Evolutionary conservation across 2,329 filamentous ascomycete genomes (phyloP).

Genomic region (Raffaelea ambrosiae): DNA sequence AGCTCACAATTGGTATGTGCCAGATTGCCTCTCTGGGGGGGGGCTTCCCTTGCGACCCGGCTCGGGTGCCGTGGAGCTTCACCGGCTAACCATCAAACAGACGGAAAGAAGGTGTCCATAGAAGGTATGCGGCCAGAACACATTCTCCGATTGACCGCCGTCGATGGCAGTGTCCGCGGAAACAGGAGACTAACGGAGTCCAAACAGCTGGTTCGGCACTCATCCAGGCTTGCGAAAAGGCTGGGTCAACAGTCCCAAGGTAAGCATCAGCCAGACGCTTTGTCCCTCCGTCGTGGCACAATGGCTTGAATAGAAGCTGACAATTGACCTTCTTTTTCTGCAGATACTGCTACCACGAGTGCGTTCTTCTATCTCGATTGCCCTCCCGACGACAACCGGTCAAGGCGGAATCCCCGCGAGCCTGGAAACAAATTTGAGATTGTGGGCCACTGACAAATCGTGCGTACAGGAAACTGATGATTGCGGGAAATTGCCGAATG

Average conservation of each 20-base stretch:
- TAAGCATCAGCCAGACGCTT: slow-evolving; percentile 29
- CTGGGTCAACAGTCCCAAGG: slow-evolving; percentile 81
- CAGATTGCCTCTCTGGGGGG: neutral
- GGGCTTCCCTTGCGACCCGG: slow-evolving; percentile 20
- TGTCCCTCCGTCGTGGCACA: no score
- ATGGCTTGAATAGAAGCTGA: slow-evolving; percentile 4
- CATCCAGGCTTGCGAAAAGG: slow-evolving; percentile 99
- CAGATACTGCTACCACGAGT: slow-evolving; percentile 99
- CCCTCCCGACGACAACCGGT: neutral
- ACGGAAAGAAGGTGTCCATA: slow-evolving; percentile 97
- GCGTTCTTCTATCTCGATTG: neutral
- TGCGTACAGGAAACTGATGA: slow-evolving; percentile 79
- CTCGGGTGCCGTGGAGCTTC: neutral
- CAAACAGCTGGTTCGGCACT: slow-evolving; percentile 81
- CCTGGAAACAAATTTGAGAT: neutral
- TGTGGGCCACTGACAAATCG: neutral
- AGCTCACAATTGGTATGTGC: slow-evolving; percentile 82
- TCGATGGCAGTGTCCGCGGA: neutral
- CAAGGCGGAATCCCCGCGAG: neutral
- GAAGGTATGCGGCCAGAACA: slow-evolving; percentile 57
- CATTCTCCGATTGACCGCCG: slow-evolving; percentile 6
- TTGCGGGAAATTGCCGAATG: slow-evolving; percentile 99
- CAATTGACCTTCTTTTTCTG: slow-evolving; percentile 20
- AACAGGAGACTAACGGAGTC: slow-evolving; percentile 9
- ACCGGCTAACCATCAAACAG: slow-evolving; percentile 38